Percentiles rank a stretch among this genome's conserved stretches.
Evolutionary conservation across 2,329 filamentous ascomycete species (phyloP).

Genomic region (Diaporthe nobilis): DNA sequence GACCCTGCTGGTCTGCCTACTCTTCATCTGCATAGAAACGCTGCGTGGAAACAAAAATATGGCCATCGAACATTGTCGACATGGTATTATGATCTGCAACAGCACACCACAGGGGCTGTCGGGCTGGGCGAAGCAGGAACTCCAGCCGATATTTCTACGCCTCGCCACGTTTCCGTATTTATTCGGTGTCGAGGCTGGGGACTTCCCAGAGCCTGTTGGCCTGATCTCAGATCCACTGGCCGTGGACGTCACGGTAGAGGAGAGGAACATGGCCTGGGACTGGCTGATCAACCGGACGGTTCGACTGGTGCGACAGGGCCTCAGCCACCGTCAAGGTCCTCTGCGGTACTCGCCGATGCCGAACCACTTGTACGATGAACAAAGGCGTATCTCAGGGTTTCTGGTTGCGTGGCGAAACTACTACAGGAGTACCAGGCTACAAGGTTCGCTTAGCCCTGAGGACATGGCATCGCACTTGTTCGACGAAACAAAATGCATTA

Average conservation of each 20-base stretch:
- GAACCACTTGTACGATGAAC: constrained; percentile 28
- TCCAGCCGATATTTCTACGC: constrained; percentile 61
- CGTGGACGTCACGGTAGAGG: not conserved
- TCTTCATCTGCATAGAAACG: constrained; percentile 66
- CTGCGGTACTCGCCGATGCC: constrained; percentile 25
- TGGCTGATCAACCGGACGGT: constrained; percentile 36
- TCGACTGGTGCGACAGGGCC: constrained; percentile 36
- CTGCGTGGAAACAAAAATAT: constrained; percentile 58
- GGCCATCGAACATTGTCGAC: constrained; percentile 54
- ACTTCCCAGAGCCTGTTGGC: constrained; percentile 36
- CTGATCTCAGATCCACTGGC: constrained; percentile 5
- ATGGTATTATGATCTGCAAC: constrained; percentile 45
- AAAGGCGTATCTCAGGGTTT: not conserved
- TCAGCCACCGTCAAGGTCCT: constrained; percentile 33
- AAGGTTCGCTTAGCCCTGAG: not conserved
- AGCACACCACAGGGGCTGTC: constrained; percentile 30
- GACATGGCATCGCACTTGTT: constrained; percentile 10
- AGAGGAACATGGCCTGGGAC: constrained; percentile 25
- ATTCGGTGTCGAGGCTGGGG: constrained; percentile 29
- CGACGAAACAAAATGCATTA: constrained; percentile 53
- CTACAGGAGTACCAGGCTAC: not conserved
- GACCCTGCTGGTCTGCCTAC: constrained; percentile 61
- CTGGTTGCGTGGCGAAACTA: constrained; percentile 20
- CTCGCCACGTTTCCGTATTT: constrained; percentile 57
- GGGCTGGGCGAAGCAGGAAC: constrained; percentile 50